Conservation (phyloP, 2,329 filamentous ascomycete genomes). For the Teratosphaeria zuluensis region DNA sequence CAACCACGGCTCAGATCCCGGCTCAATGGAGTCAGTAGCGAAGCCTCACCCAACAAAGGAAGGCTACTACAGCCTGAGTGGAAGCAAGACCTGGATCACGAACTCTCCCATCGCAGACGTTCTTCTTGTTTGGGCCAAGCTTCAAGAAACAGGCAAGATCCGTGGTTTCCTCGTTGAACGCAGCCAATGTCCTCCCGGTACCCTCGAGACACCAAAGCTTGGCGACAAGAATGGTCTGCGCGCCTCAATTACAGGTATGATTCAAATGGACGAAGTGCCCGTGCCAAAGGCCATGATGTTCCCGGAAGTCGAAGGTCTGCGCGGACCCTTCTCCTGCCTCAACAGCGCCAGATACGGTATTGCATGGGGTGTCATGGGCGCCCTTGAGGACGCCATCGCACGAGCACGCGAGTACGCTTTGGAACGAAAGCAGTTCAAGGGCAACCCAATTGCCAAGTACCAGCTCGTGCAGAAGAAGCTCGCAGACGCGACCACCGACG, state of each 20-base stretch:
- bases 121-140: slow-evolving; percentile 83
- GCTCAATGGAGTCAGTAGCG: slow-evolving; percentile 82
- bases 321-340: slow-evolving; percentile 83
- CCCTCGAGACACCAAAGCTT: slow-evolving; percentile 80
- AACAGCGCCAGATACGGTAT: slow-evolving; percentile 93
- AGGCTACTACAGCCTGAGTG: slow-evolving; percentile 69
- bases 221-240: slow-evolving; percentile 93
- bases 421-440: slow-evolving; percentile 91
- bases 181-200: slow-evolving; percentile 73
- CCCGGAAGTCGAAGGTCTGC: slow-evolving; percentile 74
- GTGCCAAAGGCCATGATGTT: slow-evolving; percentile 92
- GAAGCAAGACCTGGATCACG: slow-evolving; percentile 90
- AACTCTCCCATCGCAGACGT: slow-evolving; percentile 86
- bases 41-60: slow-evolving; percentile 75
- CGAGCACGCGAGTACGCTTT: slow-evolving; percentile 79
- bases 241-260: slow-evolving; percentile 95
- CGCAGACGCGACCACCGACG: slow-evolving; percentile 83
- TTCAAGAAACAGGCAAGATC: slow-evolving; percentile 86
- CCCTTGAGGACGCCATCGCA: slow-evolving; percentile 80
- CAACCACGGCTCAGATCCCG: slow-evolving; percentile 85
- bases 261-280: slow-evolving; percentile 83
- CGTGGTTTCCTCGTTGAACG: slow-evolving; percentile 85
- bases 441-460: slow-evolving; percentile 88
- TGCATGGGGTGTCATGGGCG: slow-evolving; percentile 85
- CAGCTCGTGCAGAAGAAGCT: slow-evolving; percentile 98